Percentiles rank a stretch among this genome's conserved stretches.
Evolutionary conservation across 805 yeast genomes (phyloP).

Genomic region (Cyberlindnera euphorbiiphila): DNA sequence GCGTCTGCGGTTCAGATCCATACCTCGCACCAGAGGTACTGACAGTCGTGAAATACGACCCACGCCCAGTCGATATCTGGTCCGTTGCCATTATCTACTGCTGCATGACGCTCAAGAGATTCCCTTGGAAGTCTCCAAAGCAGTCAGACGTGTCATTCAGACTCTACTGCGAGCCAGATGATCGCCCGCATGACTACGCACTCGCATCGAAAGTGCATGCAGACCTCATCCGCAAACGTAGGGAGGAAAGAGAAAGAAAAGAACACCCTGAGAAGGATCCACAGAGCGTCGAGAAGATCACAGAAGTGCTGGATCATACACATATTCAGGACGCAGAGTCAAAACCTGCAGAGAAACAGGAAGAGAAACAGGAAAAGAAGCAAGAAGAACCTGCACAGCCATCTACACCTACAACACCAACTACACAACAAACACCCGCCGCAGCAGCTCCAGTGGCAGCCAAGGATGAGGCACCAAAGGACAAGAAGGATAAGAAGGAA

Average conservation of each 20-base stretch:
- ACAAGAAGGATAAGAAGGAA: too few species aligned
- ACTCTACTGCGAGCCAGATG: constrained; percentile 63
- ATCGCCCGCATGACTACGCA: constrained; percentile 69
- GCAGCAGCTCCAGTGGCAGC: too few species aligned
- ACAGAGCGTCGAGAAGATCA: constrained; percentile 12
- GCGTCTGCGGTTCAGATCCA: constrained; percentile 84
- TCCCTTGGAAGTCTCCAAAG: constrained; percentile 85
- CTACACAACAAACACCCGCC: too few species aligned
- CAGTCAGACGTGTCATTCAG: constrained; percentile 65
- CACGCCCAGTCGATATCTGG: constrained; percentile 80
- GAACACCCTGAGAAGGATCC: constrained; percentile 4
- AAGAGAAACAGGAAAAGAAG: too few species aligned
- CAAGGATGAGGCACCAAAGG: too few species aligned
- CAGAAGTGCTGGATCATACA: constrained; percentile 16
- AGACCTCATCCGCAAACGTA: constrained; percentile 54
- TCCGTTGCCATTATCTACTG: constrained; percentile 80
- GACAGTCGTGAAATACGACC: constrained; percentile 51
- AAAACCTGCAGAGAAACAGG: too few species aligned
- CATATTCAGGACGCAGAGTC: constrained; percentile 14
- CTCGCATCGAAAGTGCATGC: constrained; percentile 72
- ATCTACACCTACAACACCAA: too few species aligned
- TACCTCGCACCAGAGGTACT: constrained; percentile 81
- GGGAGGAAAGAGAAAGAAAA: constrained; percentile 37
- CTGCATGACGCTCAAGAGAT: constrained; percentile 80
- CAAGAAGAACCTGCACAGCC: too few species aligned